These are phyloP conservation scores for Candida peoriensis DNA, from an alignment of 805 yeast genomes.

Conservation along the genomic window DNA sequence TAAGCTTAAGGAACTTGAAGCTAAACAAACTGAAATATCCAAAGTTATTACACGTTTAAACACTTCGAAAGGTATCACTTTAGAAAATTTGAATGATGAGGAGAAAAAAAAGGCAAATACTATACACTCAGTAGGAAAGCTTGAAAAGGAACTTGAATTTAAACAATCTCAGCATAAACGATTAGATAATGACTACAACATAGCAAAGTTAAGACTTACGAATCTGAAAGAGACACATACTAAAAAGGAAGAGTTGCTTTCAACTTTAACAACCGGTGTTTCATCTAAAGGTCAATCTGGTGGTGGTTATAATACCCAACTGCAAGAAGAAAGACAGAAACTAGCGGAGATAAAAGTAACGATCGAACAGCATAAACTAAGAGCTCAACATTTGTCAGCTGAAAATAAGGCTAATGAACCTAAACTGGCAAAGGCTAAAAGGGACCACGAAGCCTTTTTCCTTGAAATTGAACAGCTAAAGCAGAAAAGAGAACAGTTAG, in stretches of 20 bases:
- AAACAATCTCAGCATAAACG: constrained; percentile 33
- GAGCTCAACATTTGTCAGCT: constrained; percentile 48
- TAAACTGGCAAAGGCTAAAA: constrained; percentile 47
- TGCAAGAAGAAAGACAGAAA: constrained; percentile 55
- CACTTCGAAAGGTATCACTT: constrained; percentile 56
- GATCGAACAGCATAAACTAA: constrained; percentile 55
- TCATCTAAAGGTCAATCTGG: constrained; percentile 71
- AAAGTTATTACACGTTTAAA: constrained; percentile 63
- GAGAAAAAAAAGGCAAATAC: constrained; percentile 29
- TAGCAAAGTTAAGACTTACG: constrained; percentile 39
- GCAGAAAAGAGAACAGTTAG: constrained; percentile 32
- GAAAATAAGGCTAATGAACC: constrained; percentile 43
- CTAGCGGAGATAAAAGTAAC: constrained; percentile 48
- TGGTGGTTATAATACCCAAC: constrained; percentile 72
- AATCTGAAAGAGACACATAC: constrained; percentile 41
- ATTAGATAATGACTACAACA: constrained; percentile 41
- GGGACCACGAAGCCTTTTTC: constrained; percentile 38
- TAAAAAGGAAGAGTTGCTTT: constrained; percentile 71
- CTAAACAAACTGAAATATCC: constrained; percentile 46
- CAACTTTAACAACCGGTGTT: constrained; percentile 84
- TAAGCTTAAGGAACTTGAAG: constrained; percentile 53
- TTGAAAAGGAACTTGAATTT: constrained; percentile 29
- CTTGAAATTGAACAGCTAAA: constrained; percentile 40
- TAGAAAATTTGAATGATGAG: constrained; percentile 56
- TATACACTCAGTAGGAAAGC: constrained; percentile 28